Evolutionary conservation across 176 grass and related monocot species (phyloP), one percentile per base, ranked within the genome.

Genomic region (Dendrocalamus sinicus): DNA sequence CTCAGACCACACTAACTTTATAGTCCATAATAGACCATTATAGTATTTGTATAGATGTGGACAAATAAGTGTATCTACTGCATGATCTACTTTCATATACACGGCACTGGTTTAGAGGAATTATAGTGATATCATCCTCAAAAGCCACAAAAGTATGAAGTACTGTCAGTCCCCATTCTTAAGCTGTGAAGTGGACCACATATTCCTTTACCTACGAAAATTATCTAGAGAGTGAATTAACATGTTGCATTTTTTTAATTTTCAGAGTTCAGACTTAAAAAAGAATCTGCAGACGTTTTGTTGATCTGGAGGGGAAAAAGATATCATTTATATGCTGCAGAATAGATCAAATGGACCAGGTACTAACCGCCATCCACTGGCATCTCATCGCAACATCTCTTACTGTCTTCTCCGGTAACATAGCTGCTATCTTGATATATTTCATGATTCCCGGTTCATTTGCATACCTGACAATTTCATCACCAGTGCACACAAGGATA

Each of bases 351-450:
- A 79, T 16, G 72, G 74, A 59, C 66, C 73, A 51, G 70, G 76
- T 78, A 92, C 87, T 93, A 87, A 99, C 97, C 83, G 75, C 89
- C 86, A 99, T 90, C 97, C 97, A 99, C 61, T 92, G 92, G 67
- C 92, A 99, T 79, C 97, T 94, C 90, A 99, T 99, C 51, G 92
- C 97, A 76, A 99, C 97, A 88, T 99, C 97, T 78, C 97, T 92
- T 91, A 96, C 97, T 65, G 97, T 99, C 86, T 99, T 99, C 13
- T 94, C 90, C 66, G 89, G 94, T 50, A 99, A 84, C 72, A 22
- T 70, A 76, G 97, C 86, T 88, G 97, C 97, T 90, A 99, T 87
- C 87, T 96, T 99, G 78, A 99, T 91, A 85, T 99, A 99, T 73
- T 96, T 99, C 94, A 99, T 92, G 73, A 99, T 94, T 88, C 82